These are phyloP conservation scores for Beauveria scarabaeidicola DNA, from an alignment of 2,329 filamentous ascomycete genomes.

Conservation along the genomic window DNA sequence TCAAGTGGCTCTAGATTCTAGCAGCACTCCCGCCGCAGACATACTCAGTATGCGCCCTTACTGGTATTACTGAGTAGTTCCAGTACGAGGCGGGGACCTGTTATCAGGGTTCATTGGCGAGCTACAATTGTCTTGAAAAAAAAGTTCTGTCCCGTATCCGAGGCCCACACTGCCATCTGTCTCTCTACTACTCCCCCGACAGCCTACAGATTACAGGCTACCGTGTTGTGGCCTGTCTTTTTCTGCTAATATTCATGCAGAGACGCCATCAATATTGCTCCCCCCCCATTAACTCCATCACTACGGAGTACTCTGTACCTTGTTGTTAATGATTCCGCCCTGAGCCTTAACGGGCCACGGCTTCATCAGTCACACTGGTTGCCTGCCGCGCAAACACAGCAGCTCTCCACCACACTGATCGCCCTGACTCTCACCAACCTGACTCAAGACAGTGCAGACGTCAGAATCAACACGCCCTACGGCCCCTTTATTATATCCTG, in stretches of 20 bases:
- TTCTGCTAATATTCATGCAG: too few species aligned
- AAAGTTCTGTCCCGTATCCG: slow-evolving; percentile 8
- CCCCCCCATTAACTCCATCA: neutral
- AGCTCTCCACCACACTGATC: neutral
- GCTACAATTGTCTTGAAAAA: neutral
- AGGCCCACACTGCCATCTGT: neutral
- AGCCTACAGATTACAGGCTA: neutral
- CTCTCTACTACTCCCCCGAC: neutral
- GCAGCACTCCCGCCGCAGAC: too few species aligned
- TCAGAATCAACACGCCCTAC: neutral
- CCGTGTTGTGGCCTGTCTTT: neutral
- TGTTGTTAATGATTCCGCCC: too few species aligned
- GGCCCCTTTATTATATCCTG: neutral
- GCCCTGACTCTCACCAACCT: neutral
- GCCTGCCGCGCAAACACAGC: neutral
- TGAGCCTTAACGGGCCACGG: too few species aligned
- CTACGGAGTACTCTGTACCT: neutral
- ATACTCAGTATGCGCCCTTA: too few species aligned
- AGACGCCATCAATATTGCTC: neutral
- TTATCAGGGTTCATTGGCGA: neutral
- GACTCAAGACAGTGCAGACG: neutral
- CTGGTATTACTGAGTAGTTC: too few species aligned
- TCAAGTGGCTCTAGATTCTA: neutral
- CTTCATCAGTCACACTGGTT: neutral
- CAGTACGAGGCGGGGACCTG: neutral